Evolutionary conservation across 2,329 filamentous ascomycete genomes (phyloP), one percentile per base, ranked within the genome.

Genomic region (Pseudogymnoascus sp.): DNA sequence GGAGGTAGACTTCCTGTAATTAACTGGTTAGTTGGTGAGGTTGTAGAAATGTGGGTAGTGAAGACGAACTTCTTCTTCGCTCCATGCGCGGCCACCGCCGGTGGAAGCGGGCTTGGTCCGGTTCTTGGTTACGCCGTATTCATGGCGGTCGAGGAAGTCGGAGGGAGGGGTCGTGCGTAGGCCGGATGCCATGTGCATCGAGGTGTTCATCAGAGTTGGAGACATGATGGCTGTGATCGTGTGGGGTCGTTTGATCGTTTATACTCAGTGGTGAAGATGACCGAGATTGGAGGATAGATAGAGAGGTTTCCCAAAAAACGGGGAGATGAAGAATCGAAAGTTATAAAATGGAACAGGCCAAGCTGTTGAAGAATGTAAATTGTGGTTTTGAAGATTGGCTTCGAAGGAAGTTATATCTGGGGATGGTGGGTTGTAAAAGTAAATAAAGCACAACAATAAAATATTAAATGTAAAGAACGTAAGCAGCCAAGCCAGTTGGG

Each of bases 31-130:
- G 47, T 17, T 11, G 36, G 9, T 63, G 10, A 61, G 53, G 26
- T 40, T 11, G 21, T 35, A 1, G 60, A 47, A 11, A 31, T 17
- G 9, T n/a, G 4, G 23, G 40, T 31, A 28, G 65, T 60, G 21
- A 65, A 47, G 50, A 71, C 81, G 70, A 80, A 91, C 89, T 86
- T 93, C 90, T 75, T 92, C 89, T 74, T 93, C 90, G 67, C 89
- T 92, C 90, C 90, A 93, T 64, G 89, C 89, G 74, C 90, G 83
- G 70, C 89, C 89, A 69, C 89, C 88, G 67, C 89, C 88, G 61
- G 87, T 89, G 65, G 88, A 86, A 21, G 85, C 82, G 66, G 82
- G 77, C 78, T 89, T 90, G 26, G 47, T 53, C 66, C 87, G 83
- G 73, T 81, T 84, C 77, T 90, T 89, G 65, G 79, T 78, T 72